Evolutionary conservation across 2,329 filamentous ascomycete genomes (phyloP).

Genomic region (Aspergillus felis): DNA sequence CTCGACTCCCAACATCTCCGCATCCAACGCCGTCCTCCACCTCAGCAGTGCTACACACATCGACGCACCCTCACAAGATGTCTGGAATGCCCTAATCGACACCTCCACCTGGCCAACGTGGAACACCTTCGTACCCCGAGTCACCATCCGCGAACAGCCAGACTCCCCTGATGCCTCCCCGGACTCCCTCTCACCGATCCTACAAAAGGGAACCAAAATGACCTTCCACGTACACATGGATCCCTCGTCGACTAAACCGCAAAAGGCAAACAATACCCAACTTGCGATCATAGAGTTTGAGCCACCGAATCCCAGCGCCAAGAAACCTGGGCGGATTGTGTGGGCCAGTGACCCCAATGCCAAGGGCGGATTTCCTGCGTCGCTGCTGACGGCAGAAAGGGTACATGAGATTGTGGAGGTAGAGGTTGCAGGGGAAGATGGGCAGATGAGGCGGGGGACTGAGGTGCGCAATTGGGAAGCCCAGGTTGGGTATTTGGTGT

Average conservation of each 20-base stretch:
- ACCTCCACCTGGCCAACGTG: constrained; percentile 45
- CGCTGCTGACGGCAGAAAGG: constrained; percentile 42
- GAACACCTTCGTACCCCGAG: constrained; percentile 46
- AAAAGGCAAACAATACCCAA: constrained; percentile 21
- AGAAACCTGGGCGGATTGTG: constrained; percentile 21
- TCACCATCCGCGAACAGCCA: constrained; percentile 44
- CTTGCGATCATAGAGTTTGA: constrained; percentile 33
- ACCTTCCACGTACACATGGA: constrained; percentile 44
- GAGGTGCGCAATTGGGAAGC: constrained; percentile 45
- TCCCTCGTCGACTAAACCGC: constrained; percentile 21
- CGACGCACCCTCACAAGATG: constrained; percentile 37
- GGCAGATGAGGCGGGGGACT: constrained; percentile 16
- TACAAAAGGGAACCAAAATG: constrained; percentile 41
- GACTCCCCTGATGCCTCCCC: constrained; percentile 6
- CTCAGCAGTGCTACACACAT: constrained; percentile 36
- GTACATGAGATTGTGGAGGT: constrained; percentile 46
- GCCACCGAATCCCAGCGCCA: constrained; percentile 19
- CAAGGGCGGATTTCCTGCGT: constrained; percentile 28
- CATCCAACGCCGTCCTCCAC: constrained; percentile 26
- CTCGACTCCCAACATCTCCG: constrained; percentile 27
- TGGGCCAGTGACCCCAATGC: constrained; percentile 26
- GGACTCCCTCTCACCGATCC: constrained; percentile 19
- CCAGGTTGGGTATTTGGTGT: constrained; percentile 41
- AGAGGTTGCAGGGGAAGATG: constrained; percentile 15
- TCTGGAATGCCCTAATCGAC: constrained; percentile 44